A percentile compares a stretch with the other conserved stretches of the same genome.
Evolutionary conservation across 2,329 filamentous ascomycete species (phyloP).

Genomic region (Scedosporium apiospermum): DNA sequence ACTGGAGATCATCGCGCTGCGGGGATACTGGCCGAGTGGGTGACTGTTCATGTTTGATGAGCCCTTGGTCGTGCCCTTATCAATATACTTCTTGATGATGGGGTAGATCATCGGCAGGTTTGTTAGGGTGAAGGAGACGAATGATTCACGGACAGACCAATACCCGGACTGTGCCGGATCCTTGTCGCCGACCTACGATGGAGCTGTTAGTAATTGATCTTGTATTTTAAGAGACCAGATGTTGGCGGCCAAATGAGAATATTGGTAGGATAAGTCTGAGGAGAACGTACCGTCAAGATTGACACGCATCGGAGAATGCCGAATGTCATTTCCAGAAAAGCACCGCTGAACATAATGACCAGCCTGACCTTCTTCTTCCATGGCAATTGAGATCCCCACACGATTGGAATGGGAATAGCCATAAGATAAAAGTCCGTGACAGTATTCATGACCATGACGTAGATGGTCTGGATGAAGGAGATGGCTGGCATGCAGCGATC

Average conservation of each 20-base stretch:
- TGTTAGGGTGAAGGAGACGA: conserved; percentile 27
- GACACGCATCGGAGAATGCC: conserved; percentile 44
- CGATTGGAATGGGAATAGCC: conserved; percentile 34
- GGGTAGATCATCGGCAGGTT: conserved; percentile 30
- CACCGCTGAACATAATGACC: conserved; percentile 44
- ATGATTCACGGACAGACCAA: conserved; percentile 30
- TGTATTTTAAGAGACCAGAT: background rate
- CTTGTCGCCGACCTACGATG: conserved; percentile 13
- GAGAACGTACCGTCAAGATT: conserved; percentile 22
- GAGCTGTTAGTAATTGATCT: conserved; percentile 3
- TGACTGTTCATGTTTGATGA: no score
- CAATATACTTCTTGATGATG: conserved; percentile 16
- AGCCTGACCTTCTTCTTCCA: conserved; percentile 41
- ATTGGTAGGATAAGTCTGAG: background rate
- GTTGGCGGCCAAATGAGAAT: background rate
- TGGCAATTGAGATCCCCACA: conserved; percentile 40
- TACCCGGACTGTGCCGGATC: conserved; percentile 22
- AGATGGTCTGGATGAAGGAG: conserved; percentile 26
- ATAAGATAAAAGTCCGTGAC: conserved; percentile 30
- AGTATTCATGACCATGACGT: conserved; percentile 27
- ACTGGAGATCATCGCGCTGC: no score
- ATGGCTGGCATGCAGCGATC: conserved; percentile 28
- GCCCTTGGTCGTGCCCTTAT: conserved; percentile 9
- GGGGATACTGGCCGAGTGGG: no score
- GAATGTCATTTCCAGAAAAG: conserved; percentile 43